Percentiles rank a stretch among this genome's conserved stretches.
phyloP scores from a whole-genome alignment of 768 basidiomycete species.

The Suillus variegatus region DNA sequence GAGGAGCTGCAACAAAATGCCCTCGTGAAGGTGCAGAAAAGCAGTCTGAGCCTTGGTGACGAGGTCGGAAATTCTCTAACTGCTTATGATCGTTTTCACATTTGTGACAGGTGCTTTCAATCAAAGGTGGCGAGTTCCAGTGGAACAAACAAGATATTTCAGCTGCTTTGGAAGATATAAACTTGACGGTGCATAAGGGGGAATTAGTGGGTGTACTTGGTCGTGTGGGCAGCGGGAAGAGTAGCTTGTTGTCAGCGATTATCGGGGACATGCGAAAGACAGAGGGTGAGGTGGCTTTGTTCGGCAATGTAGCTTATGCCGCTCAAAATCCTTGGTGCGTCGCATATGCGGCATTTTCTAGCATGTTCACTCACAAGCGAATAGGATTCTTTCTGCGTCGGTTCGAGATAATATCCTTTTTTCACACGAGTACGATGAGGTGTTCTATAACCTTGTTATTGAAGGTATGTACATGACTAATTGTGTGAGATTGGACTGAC shows the following conservation, averaged over 20 bases:
- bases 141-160: constrained; percentile 68
- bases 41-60: constrained; percentile 54
- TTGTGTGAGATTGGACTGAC: neutral
- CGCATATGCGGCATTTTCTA: neutral
- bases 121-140: constrained; percentile 76
- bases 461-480: constrained; percentile 51
- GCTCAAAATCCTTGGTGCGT: constrained; percentile 83
- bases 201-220: constrained; percentile 86
- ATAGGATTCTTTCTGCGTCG: constrained; percentile 81
- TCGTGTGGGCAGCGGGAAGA: constrained; percentile 91
- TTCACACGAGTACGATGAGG: constrained; percentile 84
- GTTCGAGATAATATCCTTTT: constrained; percentile 92
- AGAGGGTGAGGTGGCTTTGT: constrained; percentile 71
- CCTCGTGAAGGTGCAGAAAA: constrained; percentile 49
- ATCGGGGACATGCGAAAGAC: constrained; percentile 83
- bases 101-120: constrained; percentile 54
- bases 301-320: constrained; percentile 78
- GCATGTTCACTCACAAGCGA: neutral
- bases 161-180: constrained; percentile 71
- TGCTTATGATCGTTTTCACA: neutral
- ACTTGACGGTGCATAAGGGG: constrained; percentile 75
- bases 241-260: constrained; percentile 75
- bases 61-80: constrained; percentile 40
- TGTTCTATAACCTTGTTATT: constrained; percentile 79
- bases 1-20: constrained; percentile 84